phyloP scores from a whole-genome alignment of 2,329 filamentous ascomycete species.

The Scleromitrula shiraiana region DNA sequence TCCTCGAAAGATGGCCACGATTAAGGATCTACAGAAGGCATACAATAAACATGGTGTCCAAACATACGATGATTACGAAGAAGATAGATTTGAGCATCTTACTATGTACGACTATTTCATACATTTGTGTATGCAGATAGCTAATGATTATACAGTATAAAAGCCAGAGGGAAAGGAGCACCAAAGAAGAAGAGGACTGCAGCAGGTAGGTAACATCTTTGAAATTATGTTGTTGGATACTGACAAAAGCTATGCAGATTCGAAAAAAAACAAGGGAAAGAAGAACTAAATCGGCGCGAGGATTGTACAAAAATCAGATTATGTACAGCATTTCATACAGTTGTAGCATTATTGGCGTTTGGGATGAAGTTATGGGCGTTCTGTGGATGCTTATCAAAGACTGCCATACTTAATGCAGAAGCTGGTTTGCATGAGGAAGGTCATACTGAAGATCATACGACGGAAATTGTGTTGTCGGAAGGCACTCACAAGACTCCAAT shows the following conservation, averaged over 20 bases:
- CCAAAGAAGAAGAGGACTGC: conserved; percentile 81
- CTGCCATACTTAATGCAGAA: not conserved
- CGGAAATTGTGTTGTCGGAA: no score
- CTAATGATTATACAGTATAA: conserved; percentile 46
- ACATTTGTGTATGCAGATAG: conserved; percentile 54
- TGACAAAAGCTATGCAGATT: conserved; percentile 27
- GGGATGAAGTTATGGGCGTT: not conserved
- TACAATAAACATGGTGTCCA: conserved; percentile 36
- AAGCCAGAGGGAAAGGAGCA: conserved; percentile 74
- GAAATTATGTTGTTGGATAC: not conserved
- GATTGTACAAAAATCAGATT: conserved; percentile 9
- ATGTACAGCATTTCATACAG: conserved; percentile 22
- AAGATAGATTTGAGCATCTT: conserved; percentile 52
- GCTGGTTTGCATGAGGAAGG: conserved; percentile 1
- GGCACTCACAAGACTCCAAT: not conserved
- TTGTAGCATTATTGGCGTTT: conserved; percentile 27
- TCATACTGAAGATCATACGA: not conserved
- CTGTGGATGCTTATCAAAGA: not conserved
- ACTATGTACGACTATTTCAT: conserved; percentile 1
- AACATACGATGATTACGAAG: conserved; percentile 62
- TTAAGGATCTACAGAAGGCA: conserved; percentile 63
- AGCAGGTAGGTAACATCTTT: conserved; percentile 28
- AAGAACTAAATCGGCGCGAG: conserved; percentile 32
- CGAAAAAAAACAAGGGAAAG: conserved; percentile 39
- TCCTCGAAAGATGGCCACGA: conserved; percentile 54